phyloP scores from a whole-genome alignment of 106 monocot species.

The Phalaenopsis equestris region DNA sequence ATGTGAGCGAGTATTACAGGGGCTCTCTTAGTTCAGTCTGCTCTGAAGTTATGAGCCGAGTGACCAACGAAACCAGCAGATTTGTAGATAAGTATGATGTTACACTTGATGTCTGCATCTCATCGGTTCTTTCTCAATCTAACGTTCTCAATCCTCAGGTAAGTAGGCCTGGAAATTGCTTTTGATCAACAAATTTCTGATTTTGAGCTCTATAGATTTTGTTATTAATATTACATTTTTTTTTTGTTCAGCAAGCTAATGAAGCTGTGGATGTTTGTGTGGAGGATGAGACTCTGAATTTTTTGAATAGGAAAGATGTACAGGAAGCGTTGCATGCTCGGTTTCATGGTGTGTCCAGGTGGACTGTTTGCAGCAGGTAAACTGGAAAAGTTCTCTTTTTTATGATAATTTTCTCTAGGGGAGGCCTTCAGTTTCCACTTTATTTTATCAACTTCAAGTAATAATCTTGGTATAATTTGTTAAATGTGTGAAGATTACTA shows the following conservation, averaged over 20 bases:
- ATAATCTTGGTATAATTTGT: too few species aligned
- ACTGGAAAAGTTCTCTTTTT: neutral
- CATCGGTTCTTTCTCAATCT: slow-evolving; percentile 85
- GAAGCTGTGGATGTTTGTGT: slow-evolving; percentile 88
- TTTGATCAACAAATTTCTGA: neutral
- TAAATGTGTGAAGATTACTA: too few species aligned
- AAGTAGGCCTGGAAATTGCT: slow-evolving; percentile 6
- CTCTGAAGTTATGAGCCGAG: slow-evolving; percentile 72
- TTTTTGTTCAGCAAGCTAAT: slow-evolving; percentile 41
- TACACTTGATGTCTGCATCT: slow-evolving; percentile 92
- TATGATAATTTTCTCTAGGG: neutral
- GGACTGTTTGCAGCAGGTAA: slow-evolving; percentile 95
- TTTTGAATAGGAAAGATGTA: slow-evolving; percentile 89
- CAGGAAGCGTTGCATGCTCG: slow-evolving; percentile 70
- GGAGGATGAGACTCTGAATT: slow-evolving; percentile 86
- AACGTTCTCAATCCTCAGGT: slow-evolving; percentile 61
- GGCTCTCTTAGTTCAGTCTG: slow-evolving; percentile 67
- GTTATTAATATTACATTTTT: neutral
- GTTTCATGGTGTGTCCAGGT: slow-evolving; percentile 45
- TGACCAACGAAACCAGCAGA: slow-evolving; percentile 83
- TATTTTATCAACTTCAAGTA: neutral
- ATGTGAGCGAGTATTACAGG: slow-evolving; percentile 86
- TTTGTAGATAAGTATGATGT: slow-evolving; percentile 99
- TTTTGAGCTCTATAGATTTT: neutral
- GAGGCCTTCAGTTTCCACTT: neutral